Base-by-base conservation (phyloP, 2,329 filamentous ascomycete species). In the Blastomyces percursus region DNA sequence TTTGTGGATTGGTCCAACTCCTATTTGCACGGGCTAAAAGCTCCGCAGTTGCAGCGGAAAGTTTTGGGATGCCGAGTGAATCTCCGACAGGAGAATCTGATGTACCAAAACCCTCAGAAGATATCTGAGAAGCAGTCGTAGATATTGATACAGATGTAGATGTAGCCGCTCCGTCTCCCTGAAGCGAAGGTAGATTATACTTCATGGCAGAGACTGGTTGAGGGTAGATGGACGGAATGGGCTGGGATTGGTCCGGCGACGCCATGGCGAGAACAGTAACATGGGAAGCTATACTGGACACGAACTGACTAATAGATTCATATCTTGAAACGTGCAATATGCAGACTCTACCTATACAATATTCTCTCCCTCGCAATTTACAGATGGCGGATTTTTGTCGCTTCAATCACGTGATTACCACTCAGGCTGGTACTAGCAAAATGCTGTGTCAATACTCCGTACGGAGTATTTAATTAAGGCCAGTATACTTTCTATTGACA, bases 11-110 rank as follows among this genome's bases (percentile, higher is more conserved):
- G 8, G 19, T 30, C 54, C 32, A 48, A 30, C 38, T 62, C 35
- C 61, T 56, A 46, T 55, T 62, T 21, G 48, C 55, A 14, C 61
- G 54, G 27, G 55, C 55, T 19, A 59, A 27, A 30, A 62, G 55
- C 35, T 62, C 61, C 24, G 56, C 30, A 30, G 56, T 62, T 16
- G 61, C 55, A 27, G 61, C 35, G 11, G 61, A 62, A 59, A 62
- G 55, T 54, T 59, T 62, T 9, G 61, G 56, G 8, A 62, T 62
- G 30, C 24, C 32, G 32, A 42, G 14, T 21, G 54, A 21, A 51
- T 58, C 24, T 42, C 42, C 24, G 11, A 21, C 40, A 50, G 40
- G 27, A 19, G 40, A 38, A 50, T 50, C 27, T 35, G 54, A 6
- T 11, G 60, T 50, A 6, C 19, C 16, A 11, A 44, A 14, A 8